Evolutionary conservation across 495 filamentous ascomycete species (phyloP), one percentile per base, ranked within the genome.

Genomic region (Symbiotaphrina buchneri): DNA sequence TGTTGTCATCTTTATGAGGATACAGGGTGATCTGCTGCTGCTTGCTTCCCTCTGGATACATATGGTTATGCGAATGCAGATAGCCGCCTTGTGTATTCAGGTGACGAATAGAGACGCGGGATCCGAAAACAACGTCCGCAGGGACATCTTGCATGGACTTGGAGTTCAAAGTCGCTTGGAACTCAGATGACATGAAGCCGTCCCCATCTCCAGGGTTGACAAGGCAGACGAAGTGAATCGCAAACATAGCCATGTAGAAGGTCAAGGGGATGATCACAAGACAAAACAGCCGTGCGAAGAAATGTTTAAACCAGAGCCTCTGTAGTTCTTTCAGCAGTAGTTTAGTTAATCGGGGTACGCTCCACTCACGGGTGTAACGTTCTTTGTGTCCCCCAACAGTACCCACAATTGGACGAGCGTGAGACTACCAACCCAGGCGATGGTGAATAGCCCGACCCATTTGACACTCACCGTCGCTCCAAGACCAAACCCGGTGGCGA

Each of bases 181-280:
- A 97, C 49, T 97, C 90, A 20, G 84, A 91, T 39, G 81, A 92
- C 87, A 97, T 97, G 61, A 97, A 97, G 32, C 87, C 87, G 49
- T 97, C 87, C 27, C 87, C 87, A 15, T 97, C 87, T 30, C 87
- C 87, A 5, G 87, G 90, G 48, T 97, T 95, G 18, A 70, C 65
- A 18, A 97, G 63, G 58, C 80, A 90, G 37, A 79, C 39, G 56
- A 97, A 95, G 55, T 97, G 87, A 41, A 97, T 83, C 10, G 63
- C 82, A 45, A 97, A 97, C 71, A 95, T 87, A 38, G 65, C 71
- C 58, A 92, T 70, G 55, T 97, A 97, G 55, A 95, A 92, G 16
- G 64, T 67, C 4, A 82, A 33, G 6, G 87, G 87, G 39, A 95
- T 81, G 34, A 90, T 59, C 37, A 97, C 91, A 22, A 97, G 65